Evolutionary conservation across 306 rosid genomes (phyloP).

Genomic region (Hippophae tibetana): DNA sequence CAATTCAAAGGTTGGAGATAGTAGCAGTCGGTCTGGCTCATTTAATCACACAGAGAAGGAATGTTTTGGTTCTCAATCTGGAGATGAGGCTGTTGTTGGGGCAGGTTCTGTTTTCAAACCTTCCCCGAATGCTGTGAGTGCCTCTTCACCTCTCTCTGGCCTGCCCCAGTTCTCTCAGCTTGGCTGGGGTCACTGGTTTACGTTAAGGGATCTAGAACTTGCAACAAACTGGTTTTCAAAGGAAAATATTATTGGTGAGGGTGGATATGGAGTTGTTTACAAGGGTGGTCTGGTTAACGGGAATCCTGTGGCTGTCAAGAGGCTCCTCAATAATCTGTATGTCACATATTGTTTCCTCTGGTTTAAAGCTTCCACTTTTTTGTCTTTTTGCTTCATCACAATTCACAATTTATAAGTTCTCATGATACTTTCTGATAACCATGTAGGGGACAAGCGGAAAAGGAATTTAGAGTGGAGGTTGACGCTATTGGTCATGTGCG

Average conservation of each 20-base stretch:
- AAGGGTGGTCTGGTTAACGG: constrained; percentile 70
- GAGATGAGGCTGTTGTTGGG: constrained; percentile 47
- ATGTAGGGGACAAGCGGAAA: constrained; percentile 89
- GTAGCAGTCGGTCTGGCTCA: constrained; percentile 66
- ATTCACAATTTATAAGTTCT: background rate
- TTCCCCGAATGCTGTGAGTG: constrained; percentile 43
- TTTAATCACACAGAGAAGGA: constrained; percentile 52
- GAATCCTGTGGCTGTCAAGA: constrained; percentile 81
- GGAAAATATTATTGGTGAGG: constrained; percentile 85
- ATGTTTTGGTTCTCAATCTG: constrained; percentile 51
- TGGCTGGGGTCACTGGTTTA: constrained; percentile 99
- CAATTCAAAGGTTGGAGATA: constrained; percentile 50
- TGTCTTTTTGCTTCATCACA: constrained; percentile 2
- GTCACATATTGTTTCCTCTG: constrained; percentile 24
- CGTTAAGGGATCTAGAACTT: constrained; percentile 77
- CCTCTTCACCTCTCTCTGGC: constrained; percentile 70
- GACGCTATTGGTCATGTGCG: constrained; percentile 95
- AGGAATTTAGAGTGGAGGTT: constrained; percentile 91
- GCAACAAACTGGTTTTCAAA: constrained; percentile 76
- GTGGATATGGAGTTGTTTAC: constrained; percentile 90
- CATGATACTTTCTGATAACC: constrained; percentile 14
- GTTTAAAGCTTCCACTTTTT: background rate
- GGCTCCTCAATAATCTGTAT: constrained; percentile 84
- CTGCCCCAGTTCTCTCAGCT: constrained; percentile 86
- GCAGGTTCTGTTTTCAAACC: constrained; percentile 27